Base-by-base conservation (phyloP, 2,329 filamentous ascomycete genomes). In the Chaetomiaceae sp. region DNA sequence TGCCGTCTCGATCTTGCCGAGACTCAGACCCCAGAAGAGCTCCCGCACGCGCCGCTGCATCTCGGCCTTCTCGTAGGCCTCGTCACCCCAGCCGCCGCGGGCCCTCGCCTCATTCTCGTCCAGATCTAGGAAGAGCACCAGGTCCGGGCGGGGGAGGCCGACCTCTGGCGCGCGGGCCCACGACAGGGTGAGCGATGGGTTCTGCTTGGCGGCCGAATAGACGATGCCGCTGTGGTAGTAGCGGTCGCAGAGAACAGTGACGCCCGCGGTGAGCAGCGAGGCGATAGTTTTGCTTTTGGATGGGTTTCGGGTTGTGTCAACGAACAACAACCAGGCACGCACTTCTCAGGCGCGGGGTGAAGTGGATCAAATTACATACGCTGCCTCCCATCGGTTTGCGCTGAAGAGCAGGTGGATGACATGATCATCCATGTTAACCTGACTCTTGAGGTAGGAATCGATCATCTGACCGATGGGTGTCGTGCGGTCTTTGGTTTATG, bases 201-300 rank as follows among this genome's bases (percentile, higher is more conserved):
- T 88, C 36, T 79, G 73, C 63, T 97, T 97, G 3, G 93, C 91
- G 0, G 88, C 88, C 19, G 84, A 88, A 70, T 97, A 98, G 40
- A 96, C 88, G 47, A 90, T 86, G 44, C 93, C 93, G 17, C 86
- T 93, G 71, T 95, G 91, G 64, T 94, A 95, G 70, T 97, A 98
- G 38, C 93, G 83, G 66, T 98, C 93, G 56, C 91, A 83, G 32
- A 98, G 73, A 26, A 98, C 75, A 0, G 81, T 93, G 17, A 75
- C 82, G 8, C 91, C 90, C 1, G 71, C 65, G 1, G 71, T 68
- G 6, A 96, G 65, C 6, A 78, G 69, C 1, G 66, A 47, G 15
- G 70, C 60, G 37, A 83, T 82, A 40, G 67, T 67, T 55, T 72
- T 68, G 2, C 76, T 79, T 49, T n/a, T 29, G 11, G 6, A 27